Evolutionary conservation across 2,329 filamentous ascomycete species (phyloP).

Genomic region (Paecilomyces dactylethromorphus): DNA sequence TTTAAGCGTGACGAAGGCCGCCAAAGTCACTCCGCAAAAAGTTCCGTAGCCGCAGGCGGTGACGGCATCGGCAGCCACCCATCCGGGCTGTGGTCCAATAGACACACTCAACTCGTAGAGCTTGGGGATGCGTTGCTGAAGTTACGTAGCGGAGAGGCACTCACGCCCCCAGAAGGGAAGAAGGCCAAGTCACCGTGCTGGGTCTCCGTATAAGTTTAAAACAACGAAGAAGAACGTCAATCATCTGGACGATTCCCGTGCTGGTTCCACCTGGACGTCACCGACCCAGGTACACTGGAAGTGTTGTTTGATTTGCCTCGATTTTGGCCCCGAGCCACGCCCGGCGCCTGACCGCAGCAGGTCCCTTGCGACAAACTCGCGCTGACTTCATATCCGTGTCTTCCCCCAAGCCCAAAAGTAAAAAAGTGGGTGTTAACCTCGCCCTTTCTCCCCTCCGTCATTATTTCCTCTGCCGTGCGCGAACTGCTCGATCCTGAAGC

Average conservation of each 20-base stretch:
- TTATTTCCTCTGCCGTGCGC: conserved; percentile 1
- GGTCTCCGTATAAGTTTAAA: too few relatives aligned
- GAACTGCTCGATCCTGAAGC: conserved; percentile 5
- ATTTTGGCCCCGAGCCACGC: neutral
- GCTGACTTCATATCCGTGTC: conserved; percentile 2
- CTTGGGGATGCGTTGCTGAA: neutral
- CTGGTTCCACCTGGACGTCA: too few relatives aligned
- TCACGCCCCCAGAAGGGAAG: too few relatives aligned
- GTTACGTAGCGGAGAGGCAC: neutral
- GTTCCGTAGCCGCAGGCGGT: conserved; percentile 1
- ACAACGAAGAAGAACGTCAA: too few relatives aligned
- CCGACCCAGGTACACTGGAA: too few relatives aligned
- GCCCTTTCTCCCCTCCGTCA: neutral
- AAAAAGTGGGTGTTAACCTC: neutral
- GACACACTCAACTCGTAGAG: neutral
- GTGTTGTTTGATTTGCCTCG: too few relatives aligned
- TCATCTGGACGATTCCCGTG: too few relatives aligned
- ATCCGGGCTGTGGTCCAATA: neutral
- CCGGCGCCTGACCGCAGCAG: neutral
- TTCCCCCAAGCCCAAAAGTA: conserved; percentile 1
- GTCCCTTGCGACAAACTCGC: neutral
- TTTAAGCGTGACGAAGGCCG: neutral
- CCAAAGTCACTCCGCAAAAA: conserved; percentile 5
- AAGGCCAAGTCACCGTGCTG: too few relatives aligned
- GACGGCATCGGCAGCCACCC: neutral